Evolutionary conservation across 306 rosid species (phyloP).

Genomic region (Sechiopsis laciniata): DNA sequence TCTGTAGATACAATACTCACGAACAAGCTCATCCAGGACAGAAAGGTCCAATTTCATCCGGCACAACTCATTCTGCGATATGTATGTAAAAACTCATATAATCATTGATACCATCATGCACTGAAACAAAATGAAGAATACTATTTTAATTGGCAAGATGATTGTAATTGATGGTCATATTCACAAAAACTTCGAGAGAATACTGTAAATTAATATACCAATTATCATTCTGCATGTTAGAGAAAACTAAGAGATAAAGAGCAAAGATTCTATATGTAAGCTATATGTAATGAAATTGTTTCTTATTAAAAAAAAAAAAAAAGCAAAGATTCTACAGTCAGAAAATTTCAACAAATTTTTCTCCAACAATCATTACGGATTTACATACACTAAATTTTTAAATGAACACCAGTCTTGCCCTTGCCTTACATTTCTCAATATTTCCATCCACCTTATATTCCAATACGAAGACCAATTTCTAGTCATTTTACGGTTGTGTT

Average conservation of each 20-base stretch:
- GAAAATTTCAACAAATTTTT: no score
- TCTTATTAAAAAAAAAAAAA: no score
- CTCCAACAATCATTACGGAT: not conserved
- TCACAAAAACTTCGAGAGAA: not conserved
- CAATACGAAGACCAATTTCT: no score
- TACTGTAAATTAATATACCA: not conserved
- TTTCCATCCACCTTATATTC: not conserved
- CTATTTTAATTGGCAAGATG: not conserved
- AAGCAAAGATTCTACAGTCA: no score
- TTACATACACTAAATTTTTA: not conserved
- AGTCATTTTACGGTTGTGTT: no score
- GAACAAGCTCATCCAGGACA: slow-evolving; percentile 86
- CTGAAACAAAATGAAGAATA: slow-evolving; percentile 14
- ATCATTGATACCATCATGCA: not conserved
- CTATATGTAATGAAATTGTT: no score
- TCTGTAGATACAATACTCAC: slow-evolving; percentile 88
- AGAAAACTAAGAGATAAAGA: not conserved
- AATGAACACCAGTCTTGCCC: not conserved
- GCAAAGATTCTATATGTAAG: no score
- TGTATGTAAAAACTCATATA: slow-evolving; percentile 22
- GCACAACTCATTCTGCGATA: slow-evolving; percentile 86
- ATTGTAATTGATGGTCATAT: not conserved
- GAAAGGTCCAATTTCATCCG: slow-evolving; percentile 78
- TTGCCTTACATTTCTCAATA: slow-evolving; percentile 4
- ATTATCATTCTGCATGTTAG: not conserved